phyloP scores from a whole-genome alignment of 106 monocot genomes.

The Ottelia alismoides region DNA sequence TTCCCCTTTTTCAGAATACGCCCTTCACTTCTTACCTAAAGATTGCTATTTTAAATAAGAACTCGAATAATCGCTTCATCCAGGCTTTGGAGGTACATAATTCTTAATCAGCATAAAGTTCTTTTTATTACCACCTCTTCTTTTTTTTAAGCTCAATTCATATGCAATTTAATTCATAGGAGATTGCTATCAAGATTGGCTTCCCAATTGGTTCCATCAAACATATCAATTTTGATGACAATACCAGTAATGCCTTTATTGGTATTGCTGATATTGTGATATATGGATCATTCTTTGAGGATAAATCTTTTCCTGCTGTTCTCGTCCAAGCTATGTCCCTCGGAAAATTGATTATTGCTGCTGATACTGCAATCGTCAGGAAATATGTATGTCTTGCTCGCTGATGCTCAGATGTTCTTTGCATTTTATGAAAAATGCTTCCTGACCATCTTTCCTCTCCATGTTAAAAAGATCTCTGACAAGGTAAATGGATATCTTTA shows the following conservation, averaged over 20 bases:
- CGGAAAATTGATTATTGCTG: slow-evolving; percentile 75
- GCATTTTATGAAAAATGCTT: no score
- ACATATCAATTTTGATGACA: slow-evolving; percentile 25
- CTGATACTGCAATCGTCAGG: slow-evolving; percentile 58
- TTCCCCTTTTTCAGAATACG: slow-evolving; percentile 35
- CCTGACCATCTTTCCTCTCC: no score
- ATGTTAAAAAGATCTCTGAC: slow-evolving; percentile 75
- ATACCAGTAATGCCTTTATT: slow-evolving; percentile 38
- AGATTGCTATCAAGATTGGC: slow-evolving; percentile 32
- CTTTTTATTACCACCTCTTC: no score
- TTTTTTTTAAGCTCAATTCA: no score
- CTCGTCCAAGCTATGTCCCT: slow-evolving; percentile 81
- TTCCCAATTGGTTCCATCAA: slow-evolving; percentile 32
- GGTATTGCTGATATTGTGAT: slow-evolving; percentile 62
- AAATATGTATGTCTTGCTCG: slow-evolving; percentile 97
- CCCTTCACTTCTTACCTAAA: slow-evolving; percentile 42
- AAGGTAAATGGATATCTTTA: slow-evolving; percentile 63
- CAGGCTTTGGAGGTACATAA: slow-evolving; percentile 73
- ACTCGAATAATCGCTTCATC: slow-evolving; percentile 33
- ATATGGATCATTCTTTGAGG: slow-evolving; percentile 93
- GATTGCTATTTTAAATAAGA: slow-evolving; percentile 41
- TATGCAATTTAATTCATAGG: slow-evolving; percentile 17
- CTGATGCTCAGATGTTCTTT: no score
- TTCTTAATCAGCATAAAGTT: no score
- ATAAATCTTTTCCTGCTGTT: slow-evolving; percentile 70